These are phyloP conservation scores for Hymenotorrendiella dingleyae DNA, from an alignment of 2,329 filamentous ascomycete species.

Conservation along the genomic window DNA sequence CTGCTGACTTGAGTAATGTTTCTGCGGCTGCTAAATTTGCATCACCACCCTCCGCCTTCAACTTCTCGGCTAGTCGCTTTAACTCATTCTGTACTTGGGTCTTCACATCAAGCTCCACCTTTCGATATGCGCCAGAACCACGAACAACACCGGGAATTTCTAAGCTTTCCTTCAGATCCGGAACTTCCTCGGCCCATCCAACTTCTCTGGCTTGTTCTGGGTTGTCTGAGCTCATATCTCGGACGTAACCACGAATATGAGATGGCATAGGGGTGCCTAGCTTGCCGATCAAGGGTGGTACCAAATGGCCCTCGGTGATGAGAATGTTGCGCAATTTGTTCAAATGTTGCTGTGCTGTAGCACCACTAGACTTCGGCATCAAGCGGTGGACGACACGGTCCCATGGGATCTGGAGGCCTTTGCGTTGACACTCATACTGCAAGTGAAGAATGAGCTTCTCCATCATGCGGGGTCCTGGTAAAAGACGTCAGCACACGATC, in stretches of 20 bases:
- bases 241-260: constrained; percentile 20
- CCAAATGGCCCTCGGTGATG: constrained; percentile 26
- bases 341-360: constrained; percentile 19
- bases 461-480: constrained; percentile 39
- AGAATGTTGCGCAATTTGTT: constrained; percentile 22
- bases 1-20: too few species aligned
- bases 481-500: background rate
- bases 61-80: background rate
- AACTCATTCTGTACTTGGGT: background rate
- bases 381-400: constrained; percentile 24
- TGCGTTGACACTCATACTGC: constrained; percentile 34
- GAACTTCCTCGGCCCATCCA: constrained; percentile 18
- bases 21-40: too few species aligned
- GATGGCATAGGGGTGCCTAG: constrained; percentile 2
- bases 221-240: constrained; percentile 13
- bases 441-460: constrained; percentile 40
- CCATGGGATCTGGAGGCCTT: constrained; percentile 21
- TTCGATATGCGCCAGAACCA: constrained; percentile 27
- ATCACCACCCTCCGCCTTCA: background rate
- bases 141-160: constrained; percentile 14
- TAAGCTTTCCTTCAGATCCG: constrained; percentile 18
- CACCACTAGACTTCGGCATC: constrained; percentile 20
- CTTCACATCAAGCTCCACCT: background rate
- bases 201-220: constrained; percentile 11
- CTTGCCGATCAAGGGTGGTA: constrained; percentile 25